Evolutionary conservation across 192 early-diverging fungal genomes (phyloP).

Genomic region (Cladochytrium replicatum): DNA sequence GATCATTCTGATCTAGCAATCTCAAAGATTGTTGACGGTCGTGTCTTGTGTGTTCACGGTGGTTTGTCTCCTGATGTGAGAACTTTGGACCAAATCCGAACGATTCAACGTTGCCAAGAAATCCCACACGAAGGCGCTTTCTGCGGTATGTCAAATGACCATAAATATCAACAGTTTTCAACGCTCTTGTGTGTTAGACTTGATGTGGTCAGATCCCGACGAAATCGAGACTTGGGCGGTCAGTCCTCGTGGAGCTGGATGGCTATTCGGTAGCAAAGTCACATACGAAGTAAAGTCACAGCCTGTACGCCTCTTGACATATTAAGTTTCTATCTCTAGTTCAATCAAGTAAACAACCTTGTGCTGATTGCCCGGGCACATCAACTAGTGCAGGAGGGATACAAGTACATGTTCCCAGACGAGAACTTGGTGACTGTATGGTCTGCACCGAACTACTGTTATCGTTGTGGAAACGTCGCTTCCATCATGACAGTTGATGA

Average conservation of each 20-base stretch:
- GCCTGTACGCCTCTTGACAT: too few relatives aligned
- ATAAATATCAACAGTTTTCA: neutral
- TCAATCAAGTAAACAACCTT: slow-evolving; percentile 86
- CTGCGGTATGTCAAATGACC: slow-evolving; percentile 44
- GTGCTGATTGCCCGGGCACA: slow-evolving; percentile 91
- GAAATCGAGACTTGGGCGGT: slow-evolving; percentile 88
- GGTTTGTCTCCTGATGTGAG: slow-evolving; percentile 88
- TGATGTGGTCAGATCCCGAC: slow-evolving; percentile 96
- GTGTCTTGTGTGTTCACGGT: slow-evolving; percentile 88
- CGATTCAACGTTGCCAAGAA: slow-evolving; percentile 87
- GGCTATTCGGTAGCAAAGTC: slow-evolving; percentile 90
- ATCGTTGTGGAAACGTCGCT: slow-evolving; percentile 55
- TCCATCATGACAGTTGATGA: slow-evolving; percentile 52
- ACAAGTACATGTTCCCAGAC: slow-evolving; percentile 87
- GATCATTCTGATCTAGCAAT: too few relatives aligned
- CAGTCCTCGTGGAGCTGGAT: slow-evolving; percentile 87
- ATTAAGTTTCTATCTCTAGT: too few relatives aligned
- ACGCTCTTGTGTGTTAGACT: slow-evolving; percentile 58
- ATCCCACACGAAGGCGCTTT: slow-evolving; percentile 92
- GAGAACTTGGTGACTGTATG: slow-evolving; percentile 91
- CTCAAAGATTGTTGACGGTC: slow-evolving; percentile 79
- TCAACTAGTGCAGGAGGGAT: slow-evolving; percentile 97
- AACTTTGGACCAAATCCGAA: slow-evolving; percentile 86
- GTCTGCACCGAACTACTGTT: slow-evolving; percentile 73
- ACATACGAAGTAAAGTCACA: slow-evolving; percentile 68